phyloP scores from a whole-genome alignment of 768 basidiomycete genomes.

The Serendipita vermifera region DNA sequence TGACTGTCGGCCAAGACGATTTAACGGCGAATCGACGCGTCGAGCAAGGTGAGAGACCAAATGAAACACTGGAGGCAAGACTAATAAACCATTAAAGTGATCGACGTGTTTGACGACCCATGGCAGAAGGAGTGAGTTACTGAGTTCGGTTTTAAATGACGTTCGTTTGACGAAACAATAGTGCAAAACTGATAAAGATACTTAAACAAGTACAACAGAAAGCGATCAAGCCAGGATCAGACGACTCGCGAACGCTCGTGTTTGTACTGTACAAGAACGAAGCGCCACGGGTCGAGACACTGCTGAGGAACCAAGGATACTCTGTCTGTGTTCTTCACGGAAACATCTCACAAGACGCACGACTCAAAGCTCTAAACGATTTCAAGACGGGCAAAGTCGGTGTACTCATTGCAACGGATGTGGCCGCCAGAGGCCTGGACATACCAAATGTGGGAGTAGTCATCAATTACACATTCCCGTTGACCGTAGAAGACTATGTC shows the following conservation, averaged over 20 bases:
- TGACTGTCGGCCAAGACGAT: conserved; percentile 93
- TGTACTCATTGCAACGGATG: conserved; percentile 90
- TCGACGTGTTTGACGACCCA: conserved; percentile 84
- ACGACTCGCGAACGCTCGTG: conserved; percentile 64
- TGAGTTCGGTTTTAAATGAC: not conserved
- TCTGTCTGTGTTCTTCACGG: conserved; percentile 76
- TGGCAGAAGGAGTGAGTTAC: conserved; percentile 70
- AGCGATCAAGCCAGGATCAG: conserved; percentile 34
- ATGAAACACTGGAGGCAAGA: not conserved
- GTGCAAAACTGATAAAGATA: conserved; percentile 8
- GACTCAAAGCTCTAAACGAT: conserved; percentile 72
- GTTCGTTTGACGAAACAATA: not conserved
- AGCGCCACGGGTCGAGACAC: conserved; percentile 76
- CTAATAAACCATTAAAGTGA: conserved; percentile 23
- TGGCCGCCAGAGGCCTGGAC: conserved; percentile 92
- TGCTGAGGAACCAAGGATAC: conserved; percentile 61
- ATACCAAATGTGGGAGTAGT: conserved; percentile 92
- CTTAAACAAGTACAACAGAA: conserved; percentile 24
- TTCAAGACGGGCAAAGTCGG: conserved; percentile 75
- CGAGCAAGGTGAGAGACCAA: conserved; percentile 42
- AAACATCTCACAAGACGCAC: conserved; percentile 73
- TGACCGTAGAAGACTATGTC: conserved; percentile 89
- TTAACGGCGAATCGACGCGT: conserved; percentile 88
- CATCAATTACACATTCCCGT: conserved; percentile 94
- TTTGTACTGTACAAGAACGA: conserved; percentile 98